Base-by-base conservation (phyloP, 768 basidiomycete species). In the Mycena chlorophos region DNA sequence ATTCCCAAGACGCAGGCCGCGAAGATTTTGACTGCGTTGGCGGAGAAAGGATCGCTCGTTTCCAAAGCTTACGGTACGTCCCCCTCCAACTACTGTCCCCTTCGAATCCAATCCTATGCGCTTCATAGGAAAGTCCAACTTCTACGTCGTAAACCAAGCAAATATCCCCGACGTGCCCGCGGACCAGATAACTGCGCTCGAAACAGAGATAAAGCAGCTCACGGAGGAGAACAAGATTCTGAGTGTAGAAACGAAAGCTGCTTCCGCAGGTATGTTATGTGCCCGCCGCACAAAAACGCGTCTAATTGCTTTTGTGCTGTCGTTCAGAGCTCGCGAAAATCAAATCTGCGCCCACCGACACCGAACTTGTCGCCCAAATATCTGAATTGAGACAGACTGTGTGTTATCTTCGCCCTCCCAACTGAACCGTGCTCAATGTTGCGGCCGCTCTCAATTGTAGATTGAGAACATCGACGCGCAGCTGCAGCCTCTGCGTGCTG, bases 141-240 rank as follows among this genome's bases (percentile, higher is more conserved):
- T 95, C 68, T 97, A 92, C 65, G 91, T 94, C 13, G 84, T 84
- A 30, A 94, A 94, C 59, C 89, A 96, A 72, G 79, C 79, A 17
- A 84, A 83, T 25, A 77, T 91, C 50, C 81, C 86, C 26, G 77
- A 83, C 22, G 76, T 92, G 51, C 81, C 86, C 4, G 69, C 81
- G 0, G 83, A 84, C 45, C 81, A 85, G 52, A 73, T 92, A 25
- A 72, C 80, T 13, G 70, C 72, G 2, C 78, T 94, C 4, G 23
- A 46, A 20, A 8, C 23, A 46, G 45, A 46, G 13, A 25, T 26
- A 20, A 46, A 46, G 22, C 12, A 23, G 8, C 12, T 46, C 10
- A 84, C 90, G 60, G 67, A 68, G 1, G 86, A 91, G 61, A 74
- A 80, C 54, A 81, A 82, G 53, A 60, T 61, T 0, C 65, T 85